Base-by-base conservation (phyloP, 352 stramenopile genomes). In the Pythium pyrilobum region DNA sequence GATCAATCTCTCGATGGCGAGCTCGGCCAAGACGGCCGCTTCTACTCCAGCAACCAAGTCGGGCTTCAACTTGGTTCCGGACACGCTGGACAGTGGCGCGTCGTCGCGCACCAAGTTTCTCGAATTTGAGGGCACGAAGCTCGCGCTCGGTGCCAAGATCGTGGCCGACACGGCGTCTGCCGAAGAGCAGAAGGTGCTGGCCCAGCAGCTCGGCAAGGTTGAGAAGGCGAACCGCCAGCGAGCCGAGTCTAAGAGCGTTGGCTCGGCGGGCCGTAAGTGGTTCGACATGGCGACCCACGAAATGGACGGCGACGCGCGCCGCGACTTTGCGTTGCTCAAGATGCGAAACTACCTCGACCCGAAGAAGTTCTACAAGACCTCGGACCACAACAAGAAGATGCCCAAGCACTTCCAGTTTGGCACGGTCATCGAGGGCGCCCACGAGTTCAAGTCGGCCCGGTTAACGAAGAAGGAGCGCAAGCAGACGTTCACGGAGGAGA, bases 331-430 rank as follows among this genome's bases (percentile, higher is more conserved):
- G n/a, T 61, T 98, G 18, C 81, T 98, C 59, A 87, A 89, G 9
- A 97, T 98, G 81, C 78, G 94, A 40, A 97, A 95, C 62, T 98
- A 97, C 69, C 56, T 98, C 51, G 92, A 98, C 67, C 94, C 94
- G 2, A 98, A 98, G 69, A 96, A 96, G 60, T 98, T 98, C 53
- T 98, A 98, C 91, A 98, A 98, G 83, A 85, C 74, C 56, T 92
- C 77, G 54, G 85, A 96, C 62, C 82, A 91, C 62, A 68, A 71
- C 38, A 85, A 87, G 48, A 76, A 74, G 21, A 62, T 95, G 56
- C 87, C 87, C 24, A 93, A 89, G 53, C 74, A 97, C 54, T 95
- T 97, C 51, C 91, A 98, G 62, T 69, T 95, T 36, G 94, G 94
- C 18, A 93, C 84, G 15, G 91, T 98, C 11, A 87, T 98, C 43